Conservation (phyloP, 2,329 filamentous ascomycete species). For the Colletotrichum cereale region DNA sequence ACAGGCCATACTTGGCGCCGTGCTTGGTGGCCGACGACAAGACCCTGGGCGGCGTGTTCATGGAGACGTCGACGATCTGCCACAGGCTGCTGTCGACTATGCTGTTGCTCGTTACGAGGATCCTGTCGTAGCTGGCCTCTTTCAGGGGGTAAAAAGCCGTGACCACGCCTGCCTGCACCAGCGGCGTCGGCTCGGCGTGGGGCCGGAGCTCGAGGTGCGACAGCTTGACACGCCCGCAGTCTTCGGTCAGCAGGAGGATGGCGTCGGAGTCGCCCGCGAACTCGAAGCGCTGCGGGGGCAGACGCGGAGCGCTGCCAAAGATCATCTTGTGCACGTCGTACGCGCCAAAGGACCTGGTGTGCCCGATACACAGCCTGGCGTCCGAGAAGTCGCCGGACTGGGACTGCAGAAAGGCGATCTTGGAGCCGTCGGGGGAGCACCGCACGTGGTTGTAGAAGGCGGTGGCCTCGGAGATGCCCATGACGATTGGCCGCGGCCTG, state of each 20-base stretch:
- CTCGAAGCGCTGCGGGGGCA: slow-evolving; percentile 50
- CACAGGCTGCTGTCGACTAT: slow-evolving; percentile 55
- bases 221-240: slow-evolving; percentile 50
- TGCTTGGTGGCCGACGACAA: slow-evolving; percentile 50
- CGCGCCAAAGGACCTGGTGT: slow-evolving; percentile 45
- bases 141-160: slow-evolving; percentile 46
- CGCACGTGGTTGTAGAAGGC: slow-evolving; percentile 45
- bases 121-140: slow-evolving; percentile 44
- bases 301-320: slow-evolving; percentile 44
- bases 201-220: slow-evolving; percentile 50
- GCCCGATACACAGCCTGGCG: slow-evolving; percentile 48
- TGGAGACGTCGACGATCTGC: slow-evolving; percentile 49
- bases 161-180: slow-evolving; percentile 48
- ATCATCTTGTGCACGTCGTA: slow-evolving; percentile 48
- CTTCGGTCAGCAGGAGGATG: slow-evolving; percentile 50
- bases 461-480: slow-evolving; percentile 36
- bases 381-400: slow-evolving; percentile 44
- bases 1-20: slow-evolving; percentile 51
- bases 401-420: slow-evolving; percentile 51
- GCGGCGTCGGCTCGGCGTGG: slow-evolving; percentile 43
- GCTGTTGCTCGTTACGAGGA: slow-evolving; percentile 54
- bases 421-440: slow-evolving; percentile 53
- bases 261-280: slow-evolving; percentile 51
- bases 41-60: slow-evolving; percentile 42
- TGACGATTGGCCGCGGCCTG: slow-evolving; percentile 45